A percentile compares a stretch with the other conserved stretches of the same genome.
Evolutionary conservation across 441 rosid species (phyloP).

Genomic region (Gossypium trilobum): DNA sequence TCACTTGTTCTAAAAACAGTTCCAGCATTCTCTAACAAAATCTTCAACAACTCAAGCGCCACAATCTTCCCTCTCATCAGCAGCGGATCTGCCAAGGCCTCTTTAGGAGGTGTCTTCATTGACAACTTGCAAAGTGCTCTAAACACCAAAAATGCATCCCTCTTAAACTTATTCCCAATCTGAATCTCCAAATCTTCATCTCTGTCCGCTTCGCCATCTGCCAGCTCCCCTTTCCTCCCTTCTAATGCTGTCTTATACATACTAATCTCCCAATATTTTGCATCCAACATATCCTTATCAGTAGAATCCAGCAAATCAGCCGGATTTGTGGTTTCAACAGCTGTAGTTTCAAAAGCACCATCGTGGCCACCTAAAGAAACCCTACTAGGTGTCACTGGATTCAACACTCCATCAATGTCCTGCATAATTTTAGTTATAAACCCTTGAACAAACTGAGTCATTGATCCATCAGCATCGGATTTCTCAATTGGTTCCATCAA

Average conservation of each 20-base stretch:
- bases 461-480: constrained; percentile 75
- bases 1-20: constrained; percentile 96
- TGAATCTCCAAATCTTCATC: constrained; percentile 96
- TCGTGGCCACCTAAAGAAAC: constrained; percentile 51
- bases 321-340: constrained; percentile 84
- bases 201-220: constrained; percentile 67
- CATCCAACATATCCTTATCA: constrained; percentile 98
- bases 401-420: constrained; percentile 87
- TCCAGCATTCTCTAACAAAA: constrained; percentile 95
- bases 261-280: constrained; percentile 99
- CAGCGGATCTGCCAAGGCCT: constrained; percentile 75
- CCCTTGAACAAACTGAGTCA: constrained; percentile 90
- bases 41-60: constrained; percentile 90
- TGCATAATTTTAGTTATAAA: constrained; percentile 88
- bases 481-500: constrained; percentile 81
- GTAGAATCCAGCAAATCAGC: constrained; percentile 97
- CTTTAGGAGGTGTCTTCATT: constrained; percentile 94
- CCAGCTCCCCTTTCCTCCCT: constrained; percentile 93
- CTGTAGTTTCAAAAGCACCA: constrained; percentile 70
- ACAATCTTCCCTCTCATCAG: constrained; percentile 94
- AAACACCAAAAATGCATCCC: constrained; percentile 95
- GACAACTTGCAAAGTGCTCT: constrained; percentile 96
- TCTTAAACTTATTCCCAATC: constrained; percentile 90
- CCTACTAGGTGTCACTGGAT: constrained; percentile 46
- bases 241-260: constrained; percentile 98